Evolutionary conservation across 129 eudicot genomes (phyloP).

Genomic region (Erigeron canadensis): DNA sequence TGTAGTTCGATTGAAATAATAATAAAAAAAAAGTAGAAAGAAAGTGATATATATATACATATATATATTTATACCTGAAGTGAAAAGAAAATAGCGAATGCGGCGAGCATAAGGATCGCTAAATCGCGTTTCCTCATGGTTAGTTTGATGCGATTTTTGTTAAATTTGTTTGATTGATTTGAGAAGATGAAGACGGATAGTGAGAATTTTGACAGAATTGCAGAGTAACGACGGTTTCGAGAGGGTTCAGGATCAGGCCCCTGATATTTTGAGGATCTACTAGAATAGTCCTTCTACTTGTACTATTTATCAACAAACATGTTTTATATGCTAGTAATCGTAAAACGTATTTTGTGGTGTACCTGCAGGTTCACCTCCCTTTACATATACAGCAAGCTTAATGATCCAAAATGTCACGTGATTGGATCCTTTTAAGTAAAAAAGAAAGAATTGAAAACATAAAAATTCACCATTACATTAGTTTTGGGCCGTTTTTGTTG

Average conservation of each 20-base stretch:
- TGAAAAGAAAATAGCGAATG: constrained; percentile 95
- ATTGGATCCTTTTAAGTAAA: no score
- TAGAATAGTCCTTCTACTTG: constrained; percentile 10
- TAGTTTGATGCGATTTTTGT: not conserved
- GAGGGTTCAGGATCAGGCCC: constrained; percentile 20
- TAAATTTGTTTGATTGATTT: not conserved
- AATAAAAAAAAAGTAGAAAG: not conserved
- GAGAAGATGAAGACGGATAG: not conserved
- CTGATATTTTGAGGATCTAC: constrained; percentile 19
- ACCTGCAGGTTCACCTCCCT: no score
- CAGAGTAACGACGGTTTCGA: constrained; percentile 24
- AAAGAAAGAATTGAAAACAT: no score
- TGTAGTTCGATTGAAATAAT: not conserved
- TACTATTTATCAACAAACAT: not conserved
- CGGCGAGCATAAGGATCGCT: constrained; percentile 90
- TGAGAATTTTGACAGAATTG: not conserved
- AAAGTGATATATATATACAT: no score
- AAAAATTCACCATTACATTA: no score
- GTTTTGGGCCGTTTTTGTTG: no score
- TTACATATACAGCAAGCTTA: no score
- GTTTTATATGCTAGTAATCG: no score
- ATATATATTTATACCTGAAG: constrained; percentile 57
- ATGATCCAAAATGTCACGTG: no score
- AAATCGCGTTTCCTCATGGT: constrained; percentile 93
- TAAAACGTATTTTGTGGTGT: no score